Conservation (phyloP, 352 stramenopile species). For the Phytophthora pinifolia region DNA sequence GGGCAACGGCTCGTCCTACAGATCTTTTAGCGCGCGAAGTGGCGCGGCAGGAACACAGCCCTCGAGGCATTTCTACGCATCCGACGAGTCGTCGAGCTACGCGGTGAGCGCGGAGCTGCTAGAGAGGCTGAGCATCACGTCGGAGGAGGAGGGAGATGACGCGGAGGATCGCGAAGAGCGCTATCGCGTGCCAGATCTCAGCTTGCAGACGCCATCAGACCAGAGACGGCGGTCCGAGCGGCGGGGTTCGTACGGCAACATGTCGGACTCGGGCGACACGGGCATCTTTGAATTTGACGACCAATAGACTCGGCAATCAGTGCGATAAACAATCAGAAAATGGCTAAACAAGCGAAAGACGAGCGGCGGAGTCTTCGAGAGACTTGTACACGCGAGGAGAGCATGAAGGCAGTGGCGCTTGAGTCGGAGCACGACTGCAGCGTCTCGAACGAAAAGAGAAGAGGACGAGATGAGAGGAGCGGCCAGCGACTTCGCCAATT, state of each 20-base stretch:
- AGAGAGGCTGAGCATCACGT: slow-evolving; percentile 39
- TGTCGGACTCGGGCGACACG: slow-evolving; percentile 49
- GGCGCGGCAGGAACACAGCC: slow-evolving; percentile 18
- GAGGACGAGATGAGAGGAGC: too few relatives aligned
- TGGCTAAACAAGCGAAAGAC: slow-evolving; percentile 11
- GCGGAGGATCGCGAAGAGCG: slow-evolving; percentile 26
- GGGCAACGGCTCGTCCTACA: slow-evolving; percentile 24
- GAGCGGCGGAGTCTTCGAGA: neutral
- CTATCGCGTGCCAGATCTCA: slow-evolving; percentile 29
- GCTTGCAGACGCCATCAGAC: slow-evolving; percentile 19
- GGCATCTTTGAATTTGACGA: slow-evolving; percentile 83
- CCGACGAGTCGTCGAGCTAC: slow-evolving; percentile 32
- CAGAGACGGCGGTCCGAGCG: slow-evolving; percentile 38
- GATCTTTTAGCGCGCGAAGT: slow-evolving; percentile 22
- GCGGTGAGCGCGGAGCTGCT: slow-evolving; percentile 37
- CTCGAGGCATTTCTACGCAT: slow-evolving; percentile 32
- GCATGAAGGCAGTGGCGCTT: neutral
- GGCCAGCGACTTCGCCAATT: too few relatives aligned
- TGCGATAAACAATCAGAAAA: slow-evolving; percentile 25
- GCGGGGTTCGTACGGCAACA: slow-evolving; percentile 51
- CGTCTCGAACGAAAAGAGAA: too few relatives aligned
- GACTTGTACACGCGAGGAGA: slow-evolving; percentile 1
- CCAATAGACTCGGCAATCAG: slow-evolving; percentile 43
- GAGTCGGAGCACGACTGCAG: too few relatives aligned
- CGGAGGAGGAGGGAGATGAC: slow-evolving; percentile 32